phyloP scores from a whole-genome alignment of 306 rosid genomes.

The Purshia tridentata region DNA sequence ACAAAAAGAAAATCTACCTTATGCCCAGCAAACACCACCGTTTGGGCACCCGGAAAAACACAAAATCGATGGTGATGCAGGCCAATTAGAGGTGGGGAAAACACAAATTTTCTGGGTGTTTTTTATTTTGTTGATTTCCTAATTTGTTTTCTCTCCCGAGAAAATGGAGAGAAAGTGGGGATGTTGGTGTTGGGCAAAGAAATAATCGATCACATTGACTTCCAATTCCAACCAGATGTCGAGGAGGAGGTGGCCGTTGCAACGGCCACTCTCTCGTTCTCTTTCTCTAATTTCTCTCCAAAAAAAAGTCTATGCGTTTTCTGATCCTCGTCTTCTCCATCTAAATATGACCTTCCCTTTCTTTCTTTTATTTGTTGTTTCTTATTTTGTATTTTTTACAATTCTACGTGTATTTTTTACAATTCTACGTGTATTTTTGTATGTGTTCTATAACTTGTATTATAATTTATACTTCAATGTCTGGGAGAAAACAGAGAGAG shows the following conservation, averaged over 20 bases:
- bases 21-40: constrained; percentile 36
- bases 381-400: not conserved
- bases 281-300: not conserved
- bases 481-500: not conserved
- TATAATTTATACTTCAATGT: too few relatives aligned
- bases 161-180: constrained; percentile 19
- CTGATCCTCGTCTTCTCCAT: not conserved
- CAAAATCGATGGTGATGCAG: constrained; percentile 33
- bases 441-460: not conserved
- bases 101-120: constrained; percentile 1
- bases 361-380: not conserved
- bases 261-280: constrained; percentile 38
- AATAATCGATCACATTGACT: constrained; percentile 14
- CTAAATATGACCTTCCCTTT: constrained; percentile 5
- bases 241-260: constrained; percentile 43
- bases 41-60: not conserved
- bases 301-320: not conserved
- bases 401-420: not conserved
- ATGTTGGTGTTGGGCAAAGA: not conserved
- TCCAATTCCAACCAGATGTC: constrained; percentile 31
- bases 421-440: not conserved
- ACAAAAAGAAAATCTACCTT: constrained; percentile 1
- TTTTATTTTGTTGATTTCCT: not conserved
- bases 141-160: constrained; percentile 14
- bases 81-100: constrained; percentile 19